Conservation (phyloP, 2,329 filamentous ascomycete species). For the Penicillium paneum region DNA sequence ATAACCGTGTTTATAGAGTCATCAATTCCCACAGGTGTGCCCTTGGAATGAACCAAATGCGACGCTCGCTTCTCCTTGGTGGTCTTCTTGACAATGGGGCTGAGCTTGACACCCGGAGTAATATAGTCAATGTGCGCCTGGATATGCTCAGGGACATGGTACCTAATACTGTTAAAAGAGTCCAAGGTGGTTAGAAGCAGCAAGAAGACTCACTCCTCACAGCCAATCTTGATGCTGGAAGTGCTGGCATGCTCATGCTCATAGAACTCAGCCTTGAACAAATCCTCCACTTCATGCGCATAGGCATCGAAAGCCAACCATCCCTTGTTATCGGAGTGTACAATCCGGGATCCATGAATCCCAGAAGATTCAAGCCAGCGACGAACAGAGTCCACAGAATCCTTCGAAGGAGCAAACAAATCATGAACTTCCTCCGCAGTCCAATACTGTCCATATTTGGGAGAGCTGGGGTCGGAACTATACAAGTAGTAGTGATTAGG, state of each 20-base stretch:
- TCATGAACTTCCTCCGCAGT: slow-evolving; percentile 43
- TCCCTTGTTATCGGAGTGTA: slow-evolving; percentile 50
- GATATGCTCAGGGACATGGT: slow-evolving; percentile 51
- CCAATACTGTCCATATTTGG: slow-evolving; percentile 45
- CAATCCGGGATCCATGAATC: slow-evolving; percentile 48
- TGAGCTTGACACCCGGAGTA: slow-evolving; percentile 55
- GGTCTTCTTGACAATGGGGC: slow-evolving; percentile 27
- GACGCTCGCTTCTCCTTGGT: slow-evolving; percentile 22
- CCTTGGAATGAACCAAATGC: slow-evolving; percentile 14
- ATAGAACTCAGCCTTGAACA: slow-evolving; percentile 55
- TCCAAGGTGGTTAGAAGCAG: neutral
- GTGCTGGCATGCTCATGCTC: slow-evolving; percentile 45
- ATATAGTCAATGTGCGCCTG: slow-evolving; percentile 55
- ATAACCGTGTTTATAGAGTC: slow-evolving; percentile 4
- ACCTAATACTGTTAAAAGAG: slow-evolving; percentile 24
- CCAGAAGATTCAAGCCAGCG: slow-evolving; percentile 55
- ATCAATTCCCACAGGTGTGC: neutral
- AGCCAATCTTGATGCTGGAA: slow-evolving; percentile 30
- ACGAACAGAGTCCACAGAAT: slow-evolving; percentile 51
- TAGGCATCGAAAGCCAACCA: slow-evolving; percentile 57
- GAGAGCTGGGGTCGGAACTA: slow-evolving; percentile 43
- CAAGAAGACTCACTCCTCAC: slow-evolving; percentile 37
- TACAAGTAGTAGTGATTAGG: neutral
- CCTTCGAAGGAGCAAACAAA: slow-evolving; percentile 42
- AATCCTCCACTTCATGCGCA: slow-evolving; percentile 51